Conservation (phyloP, 106 monocot species). For the Platanthera guangdongensis region DNA sequence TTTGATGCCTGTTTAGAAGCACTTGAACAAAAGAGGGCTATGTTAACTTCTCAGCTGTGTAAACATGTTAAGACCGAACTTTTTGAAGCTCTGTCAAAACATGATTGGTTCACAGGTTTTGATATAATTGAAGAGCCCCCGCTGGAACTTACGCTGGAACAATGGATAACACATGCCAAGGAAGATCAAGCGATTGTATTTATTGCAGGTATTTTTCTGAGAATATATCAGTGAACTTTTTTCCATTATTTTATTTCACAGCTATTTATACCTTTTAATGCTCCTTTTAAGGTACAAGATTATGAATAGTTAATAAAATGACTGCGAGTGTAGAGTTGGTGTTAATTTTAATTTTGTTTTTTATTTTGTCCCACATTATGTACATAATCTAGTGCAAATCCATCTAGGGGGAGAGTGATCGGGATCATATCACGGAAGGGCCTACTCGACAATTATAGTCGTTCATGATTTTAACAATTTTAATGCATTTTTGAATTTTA, state of each 20-base stretch:
- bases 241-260: not conserved
- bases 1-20: slow-evolving; percentile 74
- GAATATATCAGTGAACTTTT: not conserved
- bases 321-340: not conserved
- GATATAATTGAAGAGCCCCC: slow-evolving; percentile 64
- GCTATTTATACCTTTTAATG: not conserved
- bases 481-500: no score
- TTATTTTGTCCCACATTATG: no score
- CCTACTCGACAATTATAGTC: no score
- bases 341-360: no score
- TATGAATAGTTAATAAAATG: not conserved
- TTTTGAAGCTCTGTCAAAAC: slow-evolving; percentile 35
- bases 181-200: slow-evolving; percentile 65
- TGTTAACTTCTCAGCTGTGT: slow-evolving; percentile 36
- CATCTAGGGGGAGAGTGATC: no score
- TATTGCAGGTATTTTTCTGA: slow-evolving; percentile 67
- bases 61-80: slow-evolving; percentile 59
- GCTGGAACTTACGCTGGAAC: slow-evolving; percentile 45
- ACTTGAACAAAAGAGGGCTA: slow-evolving; percentile 55
- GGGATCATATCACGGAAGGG: no score
- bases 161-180: slow-evolving; percentile 68
- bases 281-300: not conserved
- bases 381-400: no score
- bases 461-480: no score
- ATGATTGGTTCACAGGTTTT: slow-evolving; percentile 74